These are phyloP conservation scores for Ganoderma boninense DNA, from an alignment of 1,284 basidiomycete species.

Conservation along the genomic window DNA sequence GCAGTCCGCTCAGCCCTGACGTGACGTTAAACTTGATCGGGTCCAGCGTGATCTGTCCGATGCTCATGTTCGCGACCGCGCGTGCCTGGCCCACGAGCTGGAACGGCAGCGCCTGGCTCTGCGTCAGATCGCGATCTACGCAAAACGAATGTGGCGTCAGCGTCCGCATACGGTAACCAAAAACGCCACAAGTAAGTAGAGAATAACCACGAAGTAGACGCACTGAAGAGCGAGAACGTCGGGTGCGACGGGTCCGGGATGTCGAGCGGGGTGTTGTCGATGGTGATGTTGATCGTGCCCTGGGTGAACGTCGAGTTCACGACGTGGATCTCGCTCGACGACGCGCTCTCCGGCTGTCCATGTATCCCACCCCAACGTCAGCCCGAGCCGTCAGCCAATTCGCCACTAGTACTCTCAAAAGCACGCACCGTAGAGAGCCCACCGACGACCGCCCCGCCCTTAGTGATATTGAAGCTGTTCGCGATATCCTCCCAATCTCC, in stretches of 20 bases:
- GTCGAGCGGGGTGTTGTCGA: constrained; percentile 62
- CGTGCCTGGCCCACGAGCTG: constrained; percentile 69
- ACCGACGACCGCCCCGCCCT: constrained; percentile 58
- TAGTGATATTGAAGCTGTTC: constrained; percentile 73
- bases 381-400: constrained; percentile 5
- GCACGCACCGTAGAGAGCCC: constrained; percentile 55
- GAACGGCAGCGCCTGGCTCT: constrained; percentile 57
- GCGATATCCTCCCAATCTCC: constrained; percentile 68
- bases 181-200: constrained; percentile 8
- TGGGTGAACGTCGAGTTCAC: constrained; percentile 63
- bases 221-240: constrained; percentile 67
- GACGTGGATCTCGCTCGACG: constrained; percentile 62
- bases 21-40: constrained; percentile 81
- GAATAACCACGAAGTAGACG: constrained; percentile 28
- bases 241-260: constrained; percentile 59
- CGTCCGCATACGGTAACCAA: not conserved
- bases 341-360: constrained; percentile 59
- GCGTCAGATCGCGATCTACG: constrained; percentile 61
- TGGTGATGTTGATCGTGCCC: constrained; percentile 73
- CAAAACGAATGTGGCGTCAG: not conserved
- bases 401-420: constrained; percentile 14
- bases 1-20: constrained; percentile 70
- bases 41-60: constrained; percentile 76
- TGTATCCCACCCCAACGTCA: constrained; percentile 8
- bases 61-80: constrained; percentile 71